Percentiles rank a stretch among this genome's conserved stretches.
These are phyloP conservation scores for Avena eriantha DNA, from an alignment of 176 grass and related monocot species.

Conservation along the genomic window DNA sequence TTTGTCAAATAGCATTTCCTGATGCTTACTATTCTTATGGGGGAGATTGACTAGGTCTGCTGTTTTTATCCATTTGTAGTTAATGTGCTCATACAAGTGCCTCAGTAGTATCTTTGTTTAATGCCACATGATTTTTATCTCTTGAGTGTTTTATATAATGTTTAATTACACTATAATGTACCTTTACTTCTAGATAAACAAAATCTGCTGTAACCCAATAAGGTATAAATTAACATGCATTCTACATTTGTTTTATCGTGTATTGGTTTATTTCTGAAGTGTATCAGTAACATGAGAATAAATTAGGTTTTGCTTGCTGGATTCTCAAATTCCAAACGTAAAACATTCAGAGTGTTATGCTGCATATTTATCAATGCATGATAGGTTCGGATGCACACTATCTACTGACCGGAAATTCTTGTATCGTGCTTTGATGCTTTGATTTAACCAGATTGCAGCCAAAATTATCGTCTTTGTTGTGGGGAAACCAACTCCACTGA, in stretches of 20 bases:
- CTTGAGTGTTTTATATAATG: constrained; percentile 23
- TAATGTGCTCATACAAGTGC: neutral
- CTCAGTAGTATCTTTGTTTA: constrained; percentile 5
- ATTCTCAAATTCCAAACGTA: neutral
- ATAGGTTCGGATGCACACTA: neutral
- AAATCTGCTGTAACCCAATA: constrained; percentile 2
- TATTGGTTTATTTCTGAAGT: neutral
- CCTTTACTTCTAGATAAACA: neutral
- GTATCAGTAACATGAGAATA: constrained; percentile 5
- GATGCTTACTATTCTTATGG: neutral
- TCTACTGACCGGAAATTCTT: constrained; percentile 5
- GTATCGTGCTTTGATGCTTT: neutral
- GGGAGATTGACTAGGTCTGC: neutral
- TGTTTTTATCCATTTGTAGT: constrained; percentile 2
- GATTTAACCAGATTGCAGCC: constrained; percentile 14
- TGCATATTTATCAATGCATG: constrained; percentile 11
- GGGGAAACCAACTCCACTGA: constrained; percentile 9
- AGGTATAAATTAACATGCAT: neutral
- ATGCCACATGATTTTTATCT: constrained; percentile 27
- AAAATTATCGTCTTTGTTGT: constrained; percentile 28
- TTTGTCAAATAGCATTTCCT: constrained; percentile 26
- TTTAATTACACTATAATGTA: constrained; percentile 4
- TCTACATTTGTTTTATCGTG: neutral
- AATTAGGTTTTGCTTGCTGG: neutral
- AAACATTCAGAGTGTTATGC: neutral